Base-by-base conservation (phyloP, 352 stramenopile genomes). In the Globisporangium radiosum region DNA sequence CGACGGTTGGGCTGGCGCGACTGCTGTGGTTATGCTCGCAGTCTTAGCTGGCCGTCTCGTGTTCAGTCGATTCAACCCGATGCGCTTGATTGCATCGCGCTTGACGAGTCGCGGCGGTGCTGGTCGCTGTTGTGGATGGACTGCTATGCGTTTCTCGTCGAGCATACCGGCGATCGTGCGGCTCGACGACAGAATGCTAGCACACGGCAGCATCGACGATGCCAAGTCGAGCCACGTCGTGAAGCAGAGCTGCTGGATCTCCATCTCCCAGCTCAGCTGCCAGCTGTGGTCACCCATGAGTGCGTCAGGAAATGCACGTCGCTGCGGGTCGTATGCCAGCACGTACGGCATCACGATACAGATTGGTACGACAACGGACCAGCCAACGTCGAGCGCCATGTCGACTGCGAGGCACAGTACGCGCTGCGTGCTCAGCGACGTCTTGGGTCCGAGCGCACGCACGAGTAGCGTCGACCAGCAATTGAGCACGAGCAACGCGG, bases 301-400 rank as follows among this genome's bases (percentile, higher is more conserved):
- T 8, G 39, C 39, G 39, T 43, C 39, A 8, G 39, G 39, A 8
- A 43, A 43, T 43, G 39, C 39, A 9, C 39, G 39, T 5, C 5
- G 5, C 39, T 5, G 5, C 8, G 39, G 39, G 39, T 43, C 39
- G 39, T 43, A 43, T 8, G 39, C 39, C 5, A 43, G 39, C 5
- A 68, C 13, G 25, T 65, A 71, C 25, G 64, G 15, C 43, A 61
- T 60, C 33, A 71, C 64, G 33, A 71, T 68, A 40, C 65, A 65
- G 6, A 36, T 52, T 38, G 65, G 65, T 25, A 71, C 47, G 49
- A 68, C 52, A 43, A 68, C 68, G 0, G 60, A 57, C 65, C 65
- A 71, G 4, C 48, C 53, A 52, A 71, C 68, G 39, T 71, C 65
- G 2, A 71, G 57, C 5, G 56, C 52, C 14, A 68, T 15, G 19